These are phyloP conservation scores for Pichia eremophila DNA, from an alignment of 805 yeast species.

Conservation along the genomic window DNA sequence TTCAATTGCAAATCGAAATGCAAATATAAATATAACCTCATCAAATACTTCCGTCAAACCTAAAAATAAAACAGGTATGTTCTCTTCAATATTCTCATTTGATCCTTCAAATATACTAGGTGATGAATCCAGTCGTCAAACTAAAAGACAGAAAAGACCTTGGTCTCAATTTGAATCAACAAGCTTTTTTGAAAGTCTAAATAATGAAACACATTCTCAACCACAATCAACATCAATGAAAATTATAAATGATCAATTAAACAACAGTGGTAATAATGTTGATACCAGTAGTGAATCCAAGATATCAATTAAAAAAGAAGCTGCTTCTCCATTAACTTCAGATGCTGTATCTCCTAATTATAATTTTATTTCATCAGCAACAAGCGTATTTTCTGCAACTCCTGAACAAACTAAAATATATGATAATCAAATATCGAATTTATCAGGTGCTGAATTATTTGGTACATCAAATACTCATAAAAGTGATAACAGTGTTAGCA, in stretches of 20 bases:
- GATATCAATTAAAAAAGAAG: conserved; percentile 18
- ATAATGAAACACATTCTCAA: not conserved
- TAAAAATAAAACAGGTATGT: not conserved
- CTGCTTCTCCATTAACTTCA: conserved; percentile 24
- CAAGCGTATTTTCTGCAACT: conserved; percentile 24
- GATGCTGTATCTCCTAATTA: conserved; percentile 26
- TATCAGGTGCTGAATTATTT: not conserved
- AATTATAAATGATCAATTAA: not conserved
- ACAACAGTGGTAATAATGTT: not conserved
- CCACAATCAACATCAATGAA: conserved; percentile 3
- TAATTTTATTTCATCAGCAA: conserved; percentile 22
- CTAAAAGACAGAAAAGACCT: conserved; percentile 26
- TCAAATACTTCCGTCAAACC: not conserved
- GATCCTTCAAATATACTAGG: conserved; percentile 10
- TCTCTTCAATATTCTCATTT: conserved; percentile 6
- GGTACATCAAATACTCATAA: not conserved
- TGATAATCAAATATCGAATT: not conserved
- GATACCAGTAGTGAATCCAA: not conserved
- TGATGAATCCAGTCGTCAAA: conserved; percentile 10
- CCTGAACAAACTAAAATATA: conserved; percentile 20
- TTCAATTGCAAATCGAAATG: too few species aligned
- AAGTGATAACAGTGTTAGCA: too few species aligned
- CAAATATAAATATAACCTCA: not conserved
- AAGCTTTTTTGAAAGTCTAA: conserved; percentile 19
- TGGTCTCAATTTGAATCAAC: conserved; percentile 22